These are phyloP conservation scores for Ceratocystis variospora DNA, from an alignment of 2,329 filamentous ascomycete species.

Conservation along the genomic window DNA sequence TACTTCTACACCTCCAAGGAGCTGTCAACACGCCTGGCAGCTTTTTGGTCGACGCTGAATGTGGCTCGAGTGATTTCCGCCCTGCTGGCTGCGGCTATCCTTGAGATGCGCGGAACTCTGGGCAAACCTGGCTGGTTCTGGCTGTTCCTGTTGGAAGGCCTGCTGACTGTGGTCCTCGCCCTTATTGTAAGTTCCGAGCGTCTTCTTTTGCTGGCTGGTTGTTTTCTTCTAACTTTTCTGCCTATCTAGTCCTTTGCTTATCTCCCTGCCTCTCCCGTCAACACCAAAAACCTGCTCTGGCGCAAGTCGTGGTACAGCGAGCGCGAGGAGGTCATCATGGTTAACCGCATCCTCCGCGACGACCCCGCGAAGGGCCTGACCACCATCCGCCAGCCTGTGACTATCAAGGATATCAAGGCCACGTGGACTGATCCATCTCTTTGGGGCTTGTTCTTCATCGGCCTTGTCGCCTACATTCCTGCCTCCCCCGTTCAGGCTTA, in stretches of 20 bases:
- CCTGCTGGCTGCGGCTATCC: slow-evolving; percentile 53
- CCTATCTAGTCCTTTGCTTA: slow-evolving; percentile 38
- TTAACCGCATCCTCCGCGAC: slow-evolving; percentile 41
- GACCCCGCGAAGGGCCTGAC: slow-evolving; percentile 42
- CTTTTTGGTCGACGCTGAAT: slow-evolving; percentile 49
- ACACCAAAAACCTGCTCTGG: slow-evolving; percentile 47
- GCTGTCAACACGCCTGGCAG: slow-evolving; percentile 50
- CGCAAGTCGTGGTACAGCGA: slow-evolving; percentile 44
- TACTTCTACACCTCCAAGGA: slow-evolving; percentile 62
- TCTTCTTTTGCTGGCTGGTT: neutral
- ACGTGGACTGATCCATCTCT: slow-evolving; percentile 40
- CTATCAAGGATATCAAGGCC: slow-evolving; percentile 32
- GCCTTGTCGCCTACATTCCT: slow-evolving; percentile 21
- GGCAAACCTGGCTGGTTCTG: slow-evolving; percentile 42
- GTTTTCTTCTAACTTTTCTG: neutral
- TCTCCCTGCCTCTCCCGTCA: slow-evolving; percentile 49
- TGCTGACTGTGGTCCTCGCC: slow-evolving; percentile 53
- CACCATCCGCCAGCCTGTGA: slow-evolving; percentile 41
- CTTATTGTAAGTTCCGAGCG: slow-evolving; percentile 23
- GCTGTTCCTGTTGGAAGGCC: slow-evolving; percentile 54
- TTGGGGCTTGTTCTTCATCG: slow-evolving; percentile 37
- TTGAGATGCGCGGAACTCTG: slow-evolving; percentile 48
- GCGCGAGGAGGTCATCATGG: slow-evolving; percentile 43
- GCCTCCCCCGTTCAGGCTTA: slow-evolving; percentile 23
- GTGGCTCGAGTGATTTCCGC: slow-evolving; percentile 24